A percentile compares a stretch with the other conserved stretches of the same genome.
phyloP scores from a whole-genome alignment of 2,329 filamentous ascomycete species.

The Colletotrichum sp. region DNA sequence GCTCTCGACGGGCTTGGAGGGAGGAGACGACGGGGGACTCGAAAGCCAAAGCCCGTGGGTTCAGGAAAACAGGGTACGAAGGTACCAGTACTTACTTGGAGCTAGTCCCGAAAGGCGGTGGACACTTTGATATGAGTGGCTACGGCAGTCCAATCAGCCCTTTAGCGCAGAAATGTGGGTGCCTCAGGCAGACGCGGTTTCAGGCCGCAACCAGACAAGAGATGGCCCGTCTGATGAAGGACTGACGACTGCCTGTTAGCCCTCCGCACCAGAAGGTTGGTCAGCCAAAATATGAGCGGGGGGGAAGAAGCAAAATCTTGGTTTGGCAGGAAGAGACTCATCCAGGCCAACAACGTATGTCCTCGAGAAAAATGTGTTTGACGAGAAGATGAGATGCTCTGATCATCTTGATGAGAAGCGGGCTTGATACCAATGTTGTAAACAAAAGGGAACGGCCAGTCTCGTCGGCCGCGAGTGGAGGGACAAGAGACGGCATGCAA shows the following conservation, averaged over 20 bases:
- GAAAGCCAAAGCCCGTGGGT: constrained; percentile 20
- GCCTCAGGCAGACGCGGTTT: constrained; percentile 22
- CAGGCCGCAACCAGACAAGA: constrained; percentile 23
- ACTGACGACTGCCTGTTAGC: constrained; percentile 14
- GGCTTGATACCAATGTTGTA: neutral
- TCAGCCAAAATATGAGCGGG: neutral
- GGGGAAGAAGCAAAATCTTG: neutral
- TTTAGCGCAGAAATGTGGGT: constrained; percentile 1
- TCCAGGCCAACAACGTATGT: neutral
- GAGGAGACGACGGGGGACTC: constrained; percentile 6
- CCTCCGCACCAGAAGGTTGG: constrained; percentile 12
- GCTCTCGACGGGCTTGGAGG: neutral
- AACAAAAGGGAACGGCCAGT: neutral
- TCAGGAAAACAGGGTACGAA: constrained; percentile 14
- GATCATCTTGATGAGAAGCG: neutral
- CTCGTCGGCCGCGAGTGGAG: constrained; percentile 15
- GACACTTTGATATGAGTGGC: constrained; percentile 23
- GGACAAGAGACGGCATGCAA: constrained; percentile 18
- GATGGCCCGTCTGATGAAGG: constrained; percentile 15
- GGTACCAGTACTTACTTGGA: constrained; percentile 23
- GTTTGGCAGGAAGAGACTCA: neutral
- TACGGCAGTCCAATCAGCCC: constrained; percentile 11
- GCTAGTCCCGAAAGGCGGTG: constrained; percentile 22
- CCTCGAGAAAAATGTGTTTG: neutral
- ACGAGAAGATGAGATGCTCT: neutral